phyloP scores from a whole-genome alignment of 192 early-diverging fungal genomes.

The Kappamyces sp. region DNA sequence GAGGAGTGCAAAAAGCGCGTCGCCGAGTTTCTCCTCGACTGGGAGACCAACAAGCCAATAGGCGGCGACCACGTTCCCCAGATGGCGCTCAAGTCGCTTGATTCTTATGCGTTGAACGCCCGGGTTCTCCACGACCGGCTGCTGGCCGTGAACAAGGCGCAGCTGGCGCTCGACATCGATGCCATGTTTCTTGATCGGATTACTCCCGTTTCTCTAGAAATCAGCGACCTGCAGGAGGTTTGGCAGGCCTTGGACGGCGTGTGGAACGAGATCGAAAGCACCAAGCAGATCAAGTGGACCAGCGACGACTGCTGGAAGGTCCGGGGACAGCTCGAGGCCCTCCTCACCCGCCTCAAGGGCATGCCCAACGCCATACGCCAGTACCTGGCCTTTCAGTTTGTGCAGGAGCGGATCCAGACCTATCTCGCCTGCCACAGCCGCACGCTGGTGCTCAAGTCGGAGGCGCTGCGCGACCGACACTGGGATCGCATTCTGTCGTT shows the following conservation, averaged over 20 bases:
- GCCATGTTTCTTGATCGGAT: constrained; percentile 60
- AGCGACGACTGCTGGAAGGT: constrained; percentile 84
- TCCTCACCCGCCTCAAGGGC: constrained; percentile 77
- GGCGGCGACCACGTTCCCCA: constrained; percentile 88
- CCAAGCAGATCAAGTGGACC: constrained; percentile 84
- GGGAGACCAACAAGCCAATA: constrained; percentile 93
- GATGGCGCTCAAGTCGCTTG: constrained; percentile 72
- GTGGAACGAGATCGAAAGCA: constrained; percentile 77
- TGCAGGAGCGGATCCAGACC: constrained; percentile 76
- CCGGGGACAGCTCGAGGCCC: constrained; percentile 75
- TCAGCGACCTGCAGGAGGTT: constrained; percentile 85
- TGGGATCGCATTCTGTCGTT: constrained; percentile 91
- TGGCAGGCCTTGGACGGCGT: constrained; percentile 78
- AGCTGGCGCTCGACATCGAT: constrained; percentile 90
- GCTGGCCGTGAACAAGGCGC: constrained; percentile 81
- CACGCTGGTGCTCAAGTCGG: constrained; percentile 87
- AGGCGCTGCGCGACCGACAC: constrained; percentile 92
- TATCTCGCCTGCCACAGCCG: constrained; percentile 76
- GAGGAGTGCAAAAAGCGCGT: constrained; percentile 79
- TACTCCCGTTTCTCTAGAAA: constrained; percentile 82
- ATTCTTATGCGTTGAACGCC: constrained; percentile 77
- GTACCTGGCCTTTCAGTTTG: constrained; percentile 93
- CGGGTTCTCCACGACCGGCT: constrained; percentile 77
- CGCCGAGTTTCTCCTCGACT: constrained; percentile 73
- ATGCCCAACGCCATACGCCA: constrained; percentile 95